phyloP scores from a whole-genome alignment of 2,329 filamentous ascomycete species.

The Colletotrichum noveboracense region DNA sequence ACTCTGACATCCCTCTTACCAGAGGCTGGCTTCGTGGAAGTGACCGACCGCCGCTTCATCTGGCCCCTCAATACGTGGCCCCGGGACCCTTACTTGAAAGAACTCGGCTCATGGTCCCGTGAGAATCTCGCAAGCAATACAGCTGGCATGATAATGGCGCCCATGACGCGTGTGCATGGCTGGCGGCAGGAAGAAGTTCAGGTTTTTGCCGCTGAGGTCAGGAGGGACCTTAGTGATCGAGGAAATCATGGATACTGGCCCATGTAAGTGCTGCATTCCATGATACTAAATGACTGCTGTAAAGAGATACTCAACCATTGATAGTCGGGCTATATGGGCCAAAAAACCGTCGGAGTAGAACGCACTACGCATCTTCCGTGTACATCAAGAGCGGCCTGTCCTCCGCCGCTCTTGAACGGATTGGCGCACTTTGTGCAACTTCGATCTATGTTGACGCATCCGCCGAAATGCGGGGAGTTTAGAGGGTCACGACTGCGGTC shows the following conservation, averaged over 20 bases:
- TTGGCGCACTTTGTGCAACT: too few relatives aligned
- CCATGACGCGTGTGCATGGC: constrained; percentile 39
- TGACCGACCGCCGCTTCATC: constrained; percentile 31
- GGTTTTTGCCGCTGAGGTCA: constrained; percentile 25
- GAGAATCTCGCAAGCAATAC: constrained; percentile 35
- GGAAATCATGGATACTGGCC: constrained; percentile 11
- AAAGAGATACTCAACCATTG: neutral
- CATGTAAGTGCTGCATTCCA: neutral
- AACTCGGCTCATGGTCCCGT: constrained; percentile 31
- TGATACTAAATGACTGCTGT: fast-evolving
- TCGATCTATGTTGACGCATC: neutral
- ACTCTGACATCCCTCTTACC: constrained; percentile 18
- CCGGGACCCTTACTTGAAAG: constrained; percentile 29
- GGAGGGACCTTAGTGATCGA: constrained; percentile 24
- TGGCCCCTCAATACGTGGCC: constrained; percentile 38
- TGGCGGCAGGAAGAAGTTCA: constrained; percentile 36
- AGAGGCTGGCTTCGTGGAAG: constrained; percentile 31
- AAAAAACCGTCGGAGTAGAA: neutral
- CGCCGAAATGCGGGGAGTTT: neutral
- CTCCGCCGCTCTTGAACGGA: neutral
- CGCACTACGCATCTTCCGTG: neutral
- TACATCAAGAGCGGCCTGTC: neutral
- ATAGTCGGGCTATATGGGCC: neutral
- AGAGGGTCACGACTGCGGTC: neutral
- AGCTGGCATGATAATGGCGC: constrained; percentile 38